Evolutionary conservation across 306 rosid species (phyloP), one percentile per base, ranked within the genome.

Genomic region (cucumber (Cucumis sativus)): DNA sequence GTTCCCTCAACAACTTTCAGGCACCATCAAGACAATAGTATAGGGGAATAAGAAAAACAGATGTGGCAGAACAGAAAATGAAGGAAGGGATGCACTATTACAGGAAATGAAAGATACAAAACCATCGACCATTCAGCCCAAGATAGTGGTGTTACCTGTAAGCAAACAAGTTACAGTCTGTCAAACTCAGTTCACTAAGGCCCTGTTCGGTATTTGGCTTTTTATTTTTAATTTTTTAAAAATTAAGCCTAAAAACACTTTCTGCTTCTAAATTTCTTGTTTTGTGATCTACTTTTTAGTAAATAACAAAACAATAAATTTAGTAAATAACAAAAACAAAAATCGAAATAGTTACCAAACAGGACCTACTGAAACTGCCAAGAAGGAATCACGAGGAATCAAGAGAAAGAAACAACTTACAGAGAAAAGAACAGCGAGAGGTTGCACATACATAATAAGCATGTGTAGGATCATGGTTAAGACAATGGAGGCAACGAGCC

Each of bases 401-500:
- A 45, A 30, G 61, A 80, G 72, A 28, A 76, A 79, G 85, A 79
- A 75, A 82, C 45, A 63, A 89, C 97, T 94, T 90, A 94, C 98
- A 72, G 98, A 92, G 90, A 95, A 94, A 82, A 95, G 96, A 88
- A 88, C 80, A 0, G 98, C 88, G 47, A 95, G 93, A n/a, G 98
- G 98, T 65, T 21, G 97, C 82, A 95, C 91, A 77, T 95, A 95
- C 70, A 95, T 82, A 82, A 95, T 90, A 58, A 95, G 89, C 8
- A 82, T 41, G 82, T 95, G 98, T 82, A 95, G 96, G 78, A 92
- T 84, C 96, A 95, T 86, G 11, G 98, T 95, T 57, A 95, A 62
- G 77, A 95, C 81, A 84, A 95, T 95, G 52, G 98, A 94, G 82
- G 77, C 98, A 79, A 92, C 92, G 68, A 94, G 98, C 98, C 98